Base-by-base conservation (phyloP, 2,329 filamentous ascomycete genomes). In the Penicillium sp. region DNA sequence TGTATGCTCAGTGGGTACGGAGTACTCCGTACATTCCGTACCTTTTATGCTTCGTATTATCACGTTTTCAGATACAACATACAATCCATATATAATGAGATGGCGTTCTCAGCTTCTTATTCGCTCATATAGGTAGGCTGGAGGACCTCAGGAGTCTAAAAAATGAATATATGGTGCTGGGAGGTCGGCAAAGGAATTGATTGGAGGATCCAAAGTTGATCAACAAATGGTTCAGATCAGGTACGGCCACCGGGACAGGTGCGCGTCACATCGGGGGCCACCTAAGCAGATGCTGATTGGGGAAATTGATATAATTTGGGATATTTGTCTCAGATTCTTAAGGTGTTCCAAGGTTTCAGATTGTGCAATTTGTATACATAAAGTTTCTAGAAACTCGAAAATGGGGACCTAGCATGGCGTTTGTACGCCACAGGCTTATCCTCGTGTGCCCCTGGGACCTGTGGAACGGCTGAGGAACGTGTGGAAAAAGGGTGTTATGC, bases 381-480 rank as follows among this genome's bases (percentile, higher is more conserved):
- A 27, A 51, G 53, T 55, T 55, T 55, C 25, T 13, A 8, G 33
- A 56, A 38, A 56, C 10, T 46, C 34, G 53, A 40, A 38, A 52
- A 52, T 45, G 34, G 53, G n/a, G 53, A 51, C 23, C 34, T 34
- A 50, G 38, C 38, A 50, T 55, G 34, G 33, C 45, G 19, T 25
- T 43, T 55, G 15, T 51, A 15, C 53, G 53, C 53, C 53, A 55
- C 53, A 56, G 34, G 53, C 48, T 45, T 52, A 45, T 45, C 53
- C 53, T 56, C 53, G 53, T 56, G 53, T 43, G 33, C 41, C 49
- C 53, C 53, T 33, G 34, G 53, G 48, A 51, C 29, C 48, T 41
- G 41, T 56, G 53, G 48, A 56, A 56, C 53, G 53, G 53, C 33
- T 25, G 38, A 50, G 45, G 52, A 55, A 56, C 48, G 40, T 51